Conservation (phyloP, 345 rosid genomes). For the Raphanus sativus region DNA sequence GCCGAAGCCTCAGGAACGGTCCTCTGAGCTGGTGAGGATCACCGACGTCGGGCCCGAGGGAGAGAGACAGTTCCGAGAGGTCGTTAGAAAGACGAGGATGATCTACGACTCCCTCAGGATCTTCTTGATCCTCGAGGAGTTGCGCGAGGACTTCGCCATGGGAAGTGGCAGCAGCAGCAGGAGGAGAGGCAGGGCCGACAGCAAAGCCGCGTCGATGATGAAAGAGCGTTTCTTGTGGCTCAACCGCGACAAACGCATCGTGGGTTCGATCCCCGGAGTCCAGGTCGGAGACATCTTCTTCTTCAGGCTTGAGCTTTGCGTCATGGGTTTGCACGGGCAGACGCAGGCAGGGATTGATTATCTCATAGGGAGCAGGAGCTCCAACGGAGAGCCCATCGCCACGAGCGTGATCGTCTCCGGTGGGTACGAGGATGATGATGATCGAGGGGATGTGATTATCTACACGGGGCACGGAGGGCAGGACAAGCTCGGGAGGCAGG, state of each 20-base stretch:
- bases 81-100: conserved; percentile 64
- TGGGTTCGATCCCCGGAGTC: conserved; percentile 83
- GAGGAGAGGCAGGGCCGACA: conserved; percentile 49
- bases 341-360: conserved; percentile 88
- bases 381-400: conserved; percentile 80
- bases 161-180: background rate
- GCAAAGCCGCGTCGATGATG: conserved; percentile 64
- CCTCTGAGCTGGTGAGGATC: conserved; percentile 78
- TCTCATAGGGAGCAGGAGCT: conserved; percentile 57
- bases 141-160: conserved; percentile 19
- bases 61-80: conserved; percentile 56
- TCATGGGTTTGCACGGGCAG: conserved; percentile 84
- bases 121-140: conserved; percentile 44
- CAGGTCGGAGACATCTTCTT: conserved; percentile 76
- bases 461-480: conserved; percentile 93
- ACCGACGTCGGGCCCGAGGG: conserved; percentile 59
- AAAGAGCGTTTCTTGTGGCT: conserved; percentile 65
- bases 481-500: conserved; percentile 63
- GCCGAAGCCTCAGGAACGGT: conserved; percentile 43
- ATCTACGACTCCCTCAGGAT: conserved; percentile 63
- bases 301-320: conserved; percentile 75
- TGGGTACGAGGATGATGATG: background rate
- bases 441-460: conserved; percentile 31
- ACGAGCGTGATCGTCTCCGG: conserved; percentile 45
- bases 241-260: conserved; percentile 74